Evolutionary conservation across 495 filamentous ascomycete genomes (phyloP), one percentile per base, ranked within the genome.

Genomic region (Penicillium parvum): DNA sequence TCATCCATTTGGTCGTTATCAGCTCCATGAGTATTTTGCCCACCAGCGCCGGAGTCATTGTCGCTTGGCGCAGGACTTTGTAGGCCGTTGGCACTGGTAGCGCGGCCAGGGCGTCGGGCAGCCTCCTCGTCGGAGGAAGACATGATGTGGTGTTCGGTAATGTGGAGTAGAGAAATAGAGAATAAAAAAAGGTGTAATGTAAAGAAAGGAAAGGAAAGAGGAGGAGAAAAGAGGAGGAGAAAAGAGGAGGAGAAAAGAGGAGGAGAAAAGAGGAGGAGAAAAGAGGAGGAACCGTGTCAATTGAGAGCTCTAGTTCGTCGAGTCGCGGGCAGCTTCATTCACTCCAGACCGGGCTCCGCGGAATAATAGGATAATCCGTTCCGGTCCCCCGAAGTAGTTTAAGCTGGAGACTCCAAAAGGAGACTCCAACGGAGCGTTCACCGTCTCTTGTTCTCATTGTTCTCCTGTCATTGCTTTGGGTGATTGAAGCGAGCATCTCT

Each of bases 91-190:
- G 37, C 39, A 37, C 47, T 54, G 15, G 40, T n/a, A n/a, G n/a
- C 37, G 29, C 68, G 66, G 23, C 64, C 64, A 21, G 68, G 65
- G 34, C 66, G 70, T 32, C 63, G 68, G 32, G 68, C 62, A 20
- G 52, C 60, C 15, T 73, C 69, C 43, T 73, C 70, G 29, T 71
- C 68, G 15, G 70, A 72, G 19, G 68, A 71, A 39, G 70, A 72
- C 66, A 70, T 68, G 23, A 38, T 45, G 36, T 27, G 23, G n/a
- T 14, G 14, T 16, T 4, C 23, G 14, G 9, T 22, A 21, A 18
- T 21, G 11, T 18, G 22, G 14, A 17, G 41, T 30, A 29, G 6
- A 29, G 12, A 9, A 18, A 17, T 19, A 37, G 23, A 21, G 14
- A 30, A n/a, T 5, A 33, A 17, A 37, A 33, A 25, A 29, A 5